These are phyloP conservation scores for Carex sylvatica DNA, from an alignment of 202 grass and related monocot genomes.

Conservation along the genomic window DNA sequence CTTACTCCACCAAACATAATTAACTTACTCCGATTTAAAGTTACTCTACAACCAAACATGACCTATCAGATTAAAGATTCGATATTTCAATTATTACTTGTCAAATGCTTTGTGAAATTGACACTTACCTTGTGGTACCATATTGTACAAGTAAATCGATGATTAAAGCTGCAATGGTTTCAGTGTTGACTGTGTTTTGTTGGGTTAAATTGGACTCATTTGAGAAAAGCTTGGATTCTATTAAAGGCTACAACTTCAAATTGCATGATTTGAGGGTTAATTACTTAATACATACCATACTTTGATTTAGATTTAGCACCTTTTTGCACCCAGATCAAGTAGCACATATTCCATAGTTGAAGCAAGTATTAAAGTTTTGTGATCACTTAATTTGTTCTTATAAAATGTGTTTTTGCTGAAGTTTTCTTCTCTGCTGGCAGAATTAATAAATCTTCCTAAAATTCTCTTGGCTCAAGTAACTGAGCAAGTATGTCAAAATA, in stretches of 20 bases:
- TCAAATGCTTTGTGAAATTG: no score
- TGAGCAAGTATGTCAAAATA: conserved; percentile 47
- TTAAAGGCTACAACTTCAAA: not conserved
- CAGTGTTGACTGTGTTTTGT: not conserved
- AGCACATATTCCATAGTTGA: not conserved
- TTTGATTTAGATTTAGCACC: not conserved
- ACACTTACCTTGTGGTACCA: not conserved
- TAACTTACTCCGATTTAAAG: no score
- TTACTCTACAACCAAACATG: no score
- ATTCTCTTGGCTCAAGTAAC: conserved; percentile 85
- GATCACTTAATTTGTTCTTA: not conserved
- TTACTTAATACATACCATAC: not conserved
- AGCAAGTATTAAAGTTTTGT: not conserved
- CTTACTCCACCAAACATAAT: no score
- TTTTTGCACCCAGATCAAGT: not conserved
- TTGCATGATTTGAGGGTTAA: not conserved
- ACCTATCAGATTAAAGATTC: no score
- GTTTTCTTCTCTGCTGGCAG: conserved; percentile 31
- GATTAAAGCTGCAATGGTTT: not conserved
- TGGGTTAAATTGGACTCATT: not conserved
- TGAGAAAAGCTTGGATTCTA: not conserved
- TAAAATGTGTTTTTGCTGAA: not conserved
- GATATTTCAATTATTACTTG: no score
- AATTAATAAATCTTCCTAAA: conserved; percentile 74
- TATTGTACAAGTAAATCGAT: not conserved